phyloP scores from a whole-genome alignment of 2,329 filamentous ascomycete genomes.

The Chaetomium globosum region DNA sequence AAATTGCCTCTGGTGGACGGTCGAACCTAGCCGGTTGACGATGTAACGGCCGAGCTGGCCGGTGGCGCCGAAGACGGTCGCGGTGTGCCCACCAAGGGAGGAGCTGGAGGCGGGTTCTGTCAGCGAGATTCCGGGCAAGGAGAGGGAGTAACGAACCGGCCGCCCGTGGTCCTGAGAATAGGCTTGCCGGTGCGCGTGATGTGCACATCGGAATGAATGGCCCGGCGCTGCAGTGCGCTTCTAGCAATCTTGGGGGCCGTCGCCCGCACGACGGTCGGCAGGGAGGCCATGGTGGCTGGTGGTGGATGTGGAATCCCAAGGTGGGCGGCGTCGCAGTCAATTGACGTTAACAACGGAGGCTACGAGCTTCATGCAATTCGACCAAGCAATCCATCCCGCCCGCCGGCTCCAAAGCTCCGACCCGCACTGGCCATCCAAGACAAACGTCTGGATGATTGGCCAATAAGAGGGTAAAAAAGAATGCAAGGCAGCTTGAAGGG shows the following conservation, averaged over 20 bases:
- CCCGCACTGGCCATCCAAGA: slow-evolving; percentile 24
- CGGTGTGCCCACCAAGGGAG: slow-evolving; percentile 69
- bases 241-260: slow-evolving; percentile 50
- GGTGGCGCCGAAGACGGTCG: slow-evolving; percentile 96
- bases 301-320: slow-evolving; percentile 38
- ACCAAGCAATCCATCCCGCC: slow-evolving; percentile 21
- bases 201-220: slow-evolving; percentile 72
- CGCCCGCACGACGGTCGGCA: slow-evolving; percentile 60
- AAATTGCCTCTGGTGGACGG: slow-evolving; percentile 24
- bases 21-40: slow-evolving; percentile 82
- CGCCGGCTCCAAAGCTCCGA: slow-evolving; percentile 33
- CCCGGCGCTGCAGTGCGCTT: slow-evolving; percentile 55
- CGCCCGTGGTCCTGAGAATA: slow-evolving; percentile 83
- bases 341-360: slow-evolving; percentile 36
- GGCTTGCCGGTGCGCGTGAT: slow-evolving; percentile 97
- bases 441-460: slow-evolving; percentile 15
- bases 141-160: slow-evolving; percentile 70
- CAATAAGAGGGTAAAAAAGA: slow-evolving; percentile 28
- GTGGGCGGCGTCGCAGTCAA: slow-evolving; percentile 39
- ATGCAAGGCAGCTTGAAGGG: slow-evolving; percentile 11
- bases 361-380: slow-evolving; percentile 33
- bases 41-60: slow-evolving; percentile 96
- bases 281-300: slow-evolving; percentile 56
- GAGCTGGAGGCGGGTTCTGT: slow-evolving; percentile 29
- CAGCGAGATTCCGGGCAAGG: slow-evolving; percentile 36